Conservation (phyloP, 371 early-diverging fungal genomes). For the Mucor plumbeus region DNA sequence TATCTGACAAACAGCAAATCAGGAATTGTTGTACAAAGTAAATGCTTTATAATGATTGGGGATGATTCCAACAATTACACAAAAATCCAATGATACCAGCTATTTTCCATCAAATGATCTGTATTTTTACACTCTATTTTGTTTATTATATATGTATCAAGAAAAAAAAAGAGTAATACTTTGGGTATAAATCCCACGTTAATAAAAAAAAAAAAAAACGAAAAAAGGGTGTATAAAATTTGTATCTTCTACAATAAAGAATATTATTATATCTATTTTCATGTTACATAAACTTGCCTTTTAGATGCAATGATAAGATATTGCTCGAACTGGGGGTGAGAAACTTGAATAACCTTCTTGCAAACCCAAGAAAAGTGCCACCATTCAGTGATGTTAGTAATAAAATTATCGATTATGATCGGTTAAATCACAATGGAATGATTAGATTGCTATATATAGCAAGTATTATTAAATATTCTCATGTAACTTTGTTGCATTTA, state of each 20-base stretch:
- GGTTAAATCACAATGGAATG: neutral
- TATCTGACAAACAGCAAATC: constrained; percentile 4
- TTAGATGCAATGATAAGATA: neutral
- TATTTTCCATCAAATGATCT: neutral
- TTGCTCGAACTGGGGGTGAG: neutral
- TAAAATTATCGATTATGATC: neutral
- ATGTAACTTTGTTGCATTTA: too few relatives aligned
- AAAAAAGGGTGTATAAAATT: neutral
- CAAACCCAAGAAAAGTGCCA: neutral
- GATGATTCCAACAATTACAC: constrained; percentile 3
- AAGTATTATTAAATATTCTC: neutral
- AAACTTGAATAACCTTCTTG: neutral
- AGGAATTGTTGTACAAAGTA: neutral
- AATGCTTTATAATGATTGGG: neutral
- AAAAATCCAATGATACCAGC: neutral
- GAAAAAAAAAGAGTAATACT: neutral
- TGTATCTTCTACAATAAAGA: neutral
- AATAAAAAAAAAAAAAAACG: neutral
- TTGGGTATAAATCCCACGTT: constrained; percentile 1
- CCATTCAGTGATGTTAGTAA: neutral
- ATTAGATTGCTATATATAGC: neutral
- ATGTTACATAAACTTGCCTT: neutral
- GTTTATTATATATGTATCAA: neutral
- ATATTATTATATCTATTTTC: neutral
- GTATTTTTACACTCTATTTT: neutral